phyloP scores from a whole-genome alignment of 2,329 filamentous ascomycete species.

The Xylariaceae sp. region DNA sequence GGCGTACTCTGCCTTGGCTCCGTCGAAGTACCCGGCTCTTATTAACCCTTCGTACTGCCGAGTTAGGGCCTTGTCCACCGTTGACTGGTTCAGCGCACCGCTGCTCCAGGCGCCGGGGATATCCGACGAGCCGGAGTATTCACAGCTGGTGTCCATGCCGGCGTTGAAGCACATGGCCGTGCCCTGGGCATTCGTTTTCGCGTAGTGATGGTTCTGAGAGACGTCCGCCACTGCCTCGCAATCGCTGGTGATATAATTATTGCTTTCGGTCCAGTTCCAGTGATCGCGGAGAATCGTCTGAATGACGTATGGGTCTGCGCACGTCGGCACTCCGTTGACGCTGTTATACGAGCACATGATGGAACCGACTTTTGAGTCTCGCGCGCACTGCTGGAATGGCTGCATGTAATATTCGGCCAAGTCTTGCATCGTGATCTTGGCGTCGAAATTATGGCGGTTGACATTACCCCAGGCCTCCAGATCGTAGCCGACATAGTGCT shows the following conservation, averaged over 20 bases:
- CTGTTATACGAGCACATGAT: slow-evolving; percentile 69
- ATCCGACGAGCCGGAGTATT: slow-evolving; percentile 34
- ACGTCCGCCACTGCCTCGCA: slow-evolving; percentile 68
- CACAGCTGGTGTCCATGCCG: slow-evolving; percentile 44
- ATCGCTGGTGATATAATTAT: slow-evolving; percentile 68
- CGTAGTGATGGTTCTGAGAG: slow-evolving; percentile 49
- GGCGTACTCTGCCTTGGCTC: slow-evolving; percentile 27
- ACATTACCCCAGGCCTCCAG: slow-evolving; percentile 52
- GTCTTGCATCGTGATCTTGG: slow-evolving; percentile 63
- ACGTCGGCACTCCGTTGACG: slow-evolving; percentile 69
- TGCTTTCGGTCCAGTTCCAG: slow-evolving; percentile 66
- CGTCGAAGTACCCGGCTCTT: slow-evolving; percentile 41
- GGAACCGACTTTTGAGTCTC: slow-evolving; percentile 60
- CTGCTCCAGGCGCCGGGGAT: slow-evolving; percentile 39
- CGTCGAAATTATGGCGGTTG: slow-evolving; percentile 58
- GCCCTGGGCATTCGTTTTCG: slow-evolving; percentile 40
- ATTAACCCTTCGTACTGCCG: slow-evolving; percentile 41
- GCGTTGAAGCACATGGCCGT: slow-evolving; percentile 42
- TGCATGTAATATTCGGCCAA: slow-evolving; percentile 71
- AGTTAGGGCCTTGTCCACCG: slow-evolving; percentile 37
- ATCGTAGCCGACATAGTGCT: slow-evolving; percentile 65
- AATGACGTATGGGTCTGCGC: slow-evolving; percentile 66
- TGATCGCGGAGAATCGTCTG: slow-evolving; percentile 66
- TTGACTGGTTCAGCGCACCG: slow-evolving; percentile 32
- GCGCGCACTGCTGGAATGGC: slow-evolving; percentile 67